phyloP scores from a whole-genome alignment of 2,329 filamentous ascomycete species.

The Xylaria polymorpha region DNA sequence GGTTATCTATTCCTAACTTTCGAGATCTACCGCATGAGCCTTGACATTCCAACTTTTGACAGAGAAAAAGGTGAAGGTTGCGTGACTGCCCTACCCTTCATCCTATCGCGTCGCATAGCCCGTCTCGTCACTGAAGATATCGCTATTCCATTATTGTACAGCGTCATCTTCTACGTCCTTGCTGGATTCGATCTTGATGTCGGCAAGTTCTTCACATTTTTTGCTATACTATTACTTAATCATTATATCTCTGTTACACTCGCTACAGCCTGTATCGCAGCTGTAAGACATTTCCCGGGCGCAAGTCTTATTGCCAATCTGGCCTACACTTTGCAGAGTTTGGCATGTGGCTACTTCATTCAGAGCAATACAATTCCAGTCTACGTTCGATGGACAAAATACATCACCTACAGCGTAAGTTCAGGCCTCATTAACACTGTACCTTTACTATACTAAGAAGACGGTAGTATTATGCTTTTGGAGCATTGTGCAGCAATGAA shows the following conservation, averaged over 20 bases:
- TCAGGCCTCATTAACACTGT: conserved; percentile 46
- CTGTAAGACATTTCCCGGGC: conserved; percentile 74
- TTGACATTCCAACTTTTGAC: conserved; percentile 81
- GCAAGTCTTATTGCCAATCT: conserved; percentile 79
- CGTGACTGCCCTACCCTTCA: conserved; percentile 74
- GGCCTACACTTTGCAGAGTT: conserved; percentile 76
- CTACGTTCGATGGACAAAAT: conserved; percentile 83
- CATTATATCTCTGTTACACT: conserved; percentile 81
- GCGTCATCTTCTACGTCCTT: conserved; percentile 82
- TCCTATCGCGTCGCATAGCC: conserved; percentile 76
- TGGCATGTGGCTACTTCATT: conserved; percentile 82
- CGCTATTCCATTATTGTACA: conserved; percentile 77
- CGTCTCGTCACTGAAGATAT: conserved; percentile 77
- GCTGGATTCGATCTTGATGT: conserved; percentile 74
- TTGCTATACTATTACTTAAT: conserved; percentile 73
- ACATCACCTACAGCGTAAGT: conserved; percentile 68
- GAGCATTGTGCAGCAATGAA: conserved; percentile 77
- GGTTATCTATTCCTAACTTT: conserved; percentile 82
- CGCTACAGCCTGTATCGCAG: conserved; percentile 73
- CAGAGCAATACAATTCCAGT: conserved; percentile 78
- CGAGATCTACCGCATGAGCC: conserved; percentile 78
- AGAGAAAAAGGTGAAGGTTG: conserved; percentile 79
- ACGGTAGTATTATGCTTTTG: conserved; percentile 74
- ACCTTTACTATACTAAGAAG: background rate
- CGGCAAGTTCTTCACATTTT: conserved; percentile 77